These are phyloP conservation scores for Blastocystis hominis DNA, from an alignment of 352 stramenopile species.

Conservation along the genomic window DNA sequence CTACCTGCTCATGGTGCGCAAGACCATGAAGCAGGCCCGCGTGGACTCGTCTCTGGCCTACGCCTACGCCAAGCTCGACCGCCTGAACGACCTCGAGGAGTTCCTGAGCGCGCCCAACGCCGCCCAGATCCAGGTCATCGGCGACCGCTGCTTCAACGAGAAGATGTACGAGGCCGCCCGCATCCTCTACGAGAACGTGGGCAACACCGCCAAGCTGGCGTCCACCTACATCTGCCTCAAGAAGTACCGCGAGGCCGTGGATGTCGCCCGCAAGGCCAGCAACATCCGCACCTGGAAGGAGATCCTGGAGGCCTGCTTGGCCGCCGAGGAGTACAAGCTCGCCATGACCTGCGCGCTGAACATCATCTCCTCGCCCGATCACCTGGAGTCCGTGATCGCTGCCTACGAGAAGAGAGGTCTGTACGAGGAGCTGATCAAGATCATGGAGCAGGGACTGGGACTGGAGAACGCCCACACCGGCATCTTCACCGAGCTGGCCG, in stretches of 20 bases:
- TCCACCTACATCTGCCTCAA: conserved; percentile 96
- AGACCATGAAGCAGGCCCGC: conserved; percentile 94
- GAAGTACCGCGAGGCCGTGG: conserved; percentile 96
- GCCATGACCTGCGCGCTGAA: conserved; percentile 91
- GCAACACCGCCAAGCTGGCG: conserved; percentile 99
- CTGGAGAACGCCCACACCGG: conserved; percentile 94
- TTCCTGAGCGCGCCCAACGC: conserved; percentile 98
- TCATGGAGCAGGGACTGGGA: conserved; percentile 95
- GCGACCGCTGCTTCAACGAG: conserved; percentile 92
- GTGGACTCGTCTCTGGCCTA: conserved; percentile 99
- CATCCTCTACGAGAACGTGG: conserved; percentile 97
- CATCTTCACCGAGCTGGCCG: conserved; percentile 97
- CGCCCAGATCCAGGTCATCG: conserved; percentile 96
- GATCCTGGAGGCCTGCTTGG: conserved; percentile 93
- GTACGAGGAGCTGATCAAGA: conserved; percentile 86
- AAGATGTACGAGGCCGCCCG: conserved; percentile 93
- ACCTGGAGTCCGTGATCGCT: conserved; percentile 95
- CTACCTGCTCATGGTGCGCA: conserved; percentile 97
- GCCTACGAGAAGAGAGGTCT: conserved; percentile 95
- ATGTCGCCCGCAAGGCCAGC: conserved; percentile 96
- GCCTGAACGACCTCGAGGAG: conserved; percentile 93
- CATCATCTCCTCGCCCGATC: conserved; percentile 98
- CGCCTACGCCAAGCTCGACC: conserved; percentile 92
- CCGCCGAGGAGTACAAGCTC: conserved; percentile 93
- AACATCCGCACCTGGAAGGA: conserved; percentile 98